These are phyloP conservation scores for Candida lessepsii DNA, from an alignment of 805 yeast species.

Conservation along the genomic window DNA sequence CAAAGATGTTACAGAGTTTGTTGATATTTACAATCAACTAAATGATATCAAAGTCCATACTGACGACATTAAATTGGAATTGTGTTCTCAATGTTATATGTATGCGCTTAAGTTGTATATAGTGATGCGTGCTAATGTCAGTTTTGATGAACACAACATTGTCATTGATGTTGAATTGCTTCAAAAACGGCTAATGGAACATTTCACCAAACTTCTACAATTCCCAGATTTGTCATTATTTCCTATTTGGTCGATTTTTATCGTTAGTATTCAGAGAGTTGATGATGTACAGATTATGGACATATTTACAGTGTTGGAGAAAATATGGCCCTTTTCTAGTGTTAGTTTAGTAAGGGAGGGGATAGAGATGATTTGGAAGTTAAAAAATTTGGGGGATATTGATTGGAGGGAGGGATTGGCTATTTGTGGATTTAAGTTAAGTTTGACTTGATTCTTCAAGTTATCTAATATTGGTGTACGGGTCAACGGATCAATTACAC, in stretches of 20 bases:
- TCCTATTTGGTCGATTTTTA: constrained; percentile 31
- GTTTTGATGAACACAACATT: neutral
- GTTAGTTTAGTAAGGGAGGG: constrained; percentile 20
- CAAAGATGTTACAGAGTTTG: neutral
- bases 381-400: constrained; percentile 19
- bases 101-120: constrained; percentile 17
- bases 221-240: constrained; percentile 14
- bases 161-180: neutral
- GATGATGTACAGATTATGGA: constrained; percentile 21
- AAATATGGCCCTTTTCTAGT: constrained; percentile 27
- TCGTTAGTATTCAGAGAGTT: constrained; percentile 18
- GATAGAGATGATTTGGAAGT: constrained; percentile 27
- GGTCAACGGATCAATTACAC: too few species aligned
- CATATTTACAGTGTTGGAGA: constrained; percentile 18
- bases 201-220: neutral
- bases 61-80: constrained; percentile 11
- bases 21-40: constrained; percentile 6
- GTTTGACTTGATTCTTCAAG: constrained; percentile 16
- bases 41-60: constrained; percentile 14
- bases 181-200: neutral
- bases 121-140: constrained; percentile 8
- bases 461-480: too few species aligned
- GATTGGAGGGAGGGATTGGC: constrained; percentile 28
- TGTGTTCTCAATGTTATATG: constrained; percentile 21
- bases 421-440: constrained; percentile 21